These are phyloP conservation scores for Eleusine indica DNA, from an alignment of 176 grass and related monocot genomes.

Conservation along the genomic window DNA sequence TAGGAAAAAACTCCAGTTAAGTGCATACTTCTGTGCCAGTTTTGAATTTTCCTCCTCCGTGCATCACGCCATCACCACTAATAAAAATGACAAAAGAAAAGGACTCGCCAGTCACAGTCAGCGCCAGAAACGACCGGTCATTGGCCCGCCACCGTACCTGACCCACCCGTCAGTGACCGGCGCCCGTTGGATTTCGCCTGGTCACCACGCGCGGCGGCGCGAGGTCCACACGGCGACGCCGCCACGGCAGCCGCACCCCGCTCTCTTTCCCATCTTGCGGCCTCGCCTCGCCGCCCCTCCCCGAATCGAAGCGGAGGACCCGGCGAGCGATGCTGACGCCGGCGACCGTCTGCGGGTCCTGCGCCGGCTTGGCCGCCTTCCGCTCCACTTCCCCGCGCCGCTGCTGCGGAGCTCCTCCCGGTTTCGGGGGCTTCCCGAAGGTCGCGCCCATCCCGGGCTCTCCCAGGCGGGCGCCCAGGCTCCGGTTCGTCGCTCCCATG, in stretches of 20 bases:
- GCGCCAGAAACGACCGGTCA: background rate
- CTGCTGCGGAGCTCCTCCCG: conserved; percentile 5
- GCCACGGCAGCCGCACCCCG: background rate
- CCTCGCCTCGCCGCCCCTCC: background rate
- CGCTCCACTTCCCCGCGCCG: background rate
- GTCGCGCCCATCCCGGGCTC: background rate
- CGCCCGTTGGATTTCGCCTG: background rate
- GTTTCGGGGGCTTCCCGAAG: conserved; percentile 27
- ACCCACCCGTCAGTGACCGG: conserved; percentile 8
- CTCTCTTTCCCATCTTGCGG: background rate
- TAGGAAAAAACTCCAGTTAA: background rate
- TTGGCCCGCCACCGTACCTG: background rate
- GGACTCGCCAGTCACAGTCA: no score
- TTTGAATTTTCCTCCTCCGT: no score
- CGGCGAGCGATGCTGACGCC: conserved; percentile 37
- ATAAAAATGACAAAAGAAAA: background rate
- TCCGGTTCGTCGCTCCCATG: conserved; percentile 41
- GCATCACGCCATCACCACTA: no score
- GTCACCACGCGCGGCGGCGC: background rate
- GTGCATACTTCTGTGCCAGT: no score
- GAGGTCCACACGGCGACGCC: background rate
- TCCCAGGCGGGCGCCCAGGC: background rate
- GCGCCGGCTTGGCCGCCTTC: background rate
- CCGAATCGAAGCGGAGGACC: background rate
- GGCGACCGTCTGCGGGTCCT: conserved; percentile 43